Evolutionary conservation across 306 rosid genomes (phyloP).

Genomic region (Urtica urens): DNA sequence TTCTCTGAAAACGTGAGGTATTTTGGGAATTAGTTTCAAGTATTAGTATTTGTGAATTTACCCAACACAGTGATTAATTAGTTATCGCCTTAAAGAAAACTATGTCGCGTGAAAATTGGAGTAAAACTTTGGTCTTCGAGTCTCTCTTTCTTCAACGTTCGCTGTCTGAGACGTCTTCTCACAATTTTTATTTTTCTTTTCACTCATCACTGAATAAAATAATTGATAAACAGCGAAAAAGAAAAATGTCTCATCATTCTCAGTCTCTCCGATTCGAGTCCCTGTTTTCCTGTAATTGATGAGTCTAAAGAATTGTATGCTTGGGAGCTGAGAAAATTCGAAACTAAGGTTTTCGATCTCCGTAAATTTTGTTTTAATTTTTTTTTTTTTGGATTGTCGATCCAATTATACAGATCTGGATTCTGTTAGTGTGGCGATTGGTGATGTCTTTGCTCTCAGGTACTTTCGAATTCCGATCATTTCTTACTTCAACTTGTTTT

Average conservation of each 20-base stretch:
- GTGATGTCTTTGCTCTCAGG: slow-evolving; percentile 44
- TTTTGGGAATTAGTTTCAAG: no score
- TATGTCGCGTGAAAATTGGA: no score
- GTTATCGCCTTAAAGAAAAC: no score
- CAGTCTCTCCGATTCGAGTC: slow-evolving; percentile 16
- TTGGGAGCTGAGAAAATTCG: background rate
- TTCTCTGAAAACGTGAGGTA: no score
- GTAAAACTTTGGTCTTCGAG: no score
- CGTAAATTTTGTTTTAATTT: no score
- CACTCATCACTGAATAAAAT: background rate
- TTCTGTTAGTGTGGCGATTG: slow-evolving; percentile 22
- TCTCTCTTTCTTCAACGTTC: background rate
- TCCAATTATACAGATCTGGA: slow-evolving; percentile 42
- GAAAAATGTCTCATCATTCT: background rate
- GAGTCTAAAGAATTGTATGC: background rate
- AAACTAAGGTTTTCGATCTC: background rate
- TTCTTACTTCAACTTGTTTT: background rate
- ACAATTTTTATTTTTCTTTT: background rate
- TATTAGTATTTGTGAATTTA: no score
- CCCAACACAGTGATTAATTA: no score
- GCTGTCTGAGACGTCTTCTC: background rate
- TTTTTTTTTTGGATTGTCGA: slow-evolving; percentile 7
- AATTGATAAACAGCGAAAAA: no score
- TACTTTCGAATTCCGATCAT: slow-evolving; percentile 30
- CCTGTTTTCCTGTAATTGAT: background rate